Evolutionary conservation across 345 rosid genomes (phyloP), one percentile per base, ranked within the genome.

Genomic region (Odontarrhena argentea): DNA sequence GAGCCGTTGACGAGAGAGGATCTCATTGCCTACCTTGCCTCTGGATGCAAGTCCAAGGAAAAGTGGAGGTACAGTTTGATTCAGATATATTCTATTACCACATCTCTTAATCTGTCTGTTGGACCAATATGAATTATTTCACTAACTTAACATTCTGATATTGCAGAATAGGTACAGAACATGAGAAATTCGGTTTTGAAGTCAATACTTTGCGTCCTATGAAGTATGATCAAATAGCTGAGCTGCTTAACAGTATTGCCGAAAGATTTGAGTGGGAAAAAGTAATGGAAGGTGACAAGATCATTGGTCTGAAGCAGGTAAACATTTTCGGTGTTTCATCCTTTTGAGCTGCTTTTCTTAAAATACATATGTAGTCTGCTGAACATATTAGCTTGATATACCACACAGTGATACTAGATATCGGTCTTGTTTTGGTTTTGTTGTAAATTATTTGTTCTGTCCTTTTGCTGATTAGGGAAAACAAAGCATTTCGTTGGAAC

Each of bases 211-310:
- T 88, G 61, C 82, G 76, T 9, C 97, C 99, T 49, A 91, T 94
- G 96, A 91, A 82, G 74, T 94, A 94, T 76, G 96, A 86, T 49
- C 99, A 94, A 72, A 94, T 94, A 75, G 79, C 96, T 1, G 92
- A 88, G 76, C 71, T 94, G 80, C 97, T 94, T 48, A 77, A 91
- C 63, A 76, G 99, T 73, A 94, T 94, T 40, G 84, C 97, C n/a
- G 99, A 94, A 83, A 94, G 99, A 74, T 94, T 94, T 77, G 99
- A 94, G 63, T 94, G 99, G 99, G 99, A 86, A 24, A 91, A 87
- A 83, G 52, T 91, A 75, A 83, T 88, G 87, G 99, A 94, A 91
- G 96, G 71, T 25, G 87, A 87, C 75, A 52, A 84, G 60, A 87
- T 94, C 40, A 91, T 94, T 68, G 99, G 99, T 52, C 91, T 94